Conservation (phyloP, 495 filamentous ascomycete species). For the Monascus purpureus region DNA sequence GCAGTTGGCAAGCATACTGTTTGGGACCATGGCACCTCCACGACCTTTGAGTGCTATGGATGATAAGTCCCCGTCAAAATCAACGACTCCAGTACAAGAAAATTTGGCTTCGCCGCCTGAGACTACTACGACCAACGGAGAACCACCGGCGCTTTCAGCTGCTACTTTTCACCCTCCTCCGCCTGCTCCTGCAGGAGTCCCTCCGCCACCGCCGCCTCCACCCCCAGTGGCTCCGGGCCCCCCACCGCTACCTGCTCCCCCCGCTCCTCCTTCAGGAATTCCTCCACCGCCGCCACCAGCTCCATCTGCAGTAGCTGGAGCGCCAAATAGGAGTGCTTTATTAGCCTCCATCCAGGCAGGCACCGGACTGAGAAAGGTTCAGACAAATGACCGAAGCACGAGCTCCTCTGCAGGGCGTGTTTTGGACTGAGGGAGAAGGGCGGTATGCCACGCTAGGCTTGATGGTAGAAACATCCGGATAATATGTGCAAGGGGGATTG, state of each 20-base stretch:
- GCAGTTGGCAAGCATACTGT: constrained; percentile 82
- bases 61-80: constrained; percentile 40
- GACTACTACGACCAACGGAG: constrained; percentile 3
- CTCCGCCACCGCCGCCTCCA: constrained; percentile 26
- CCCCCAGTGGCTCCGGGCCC: constrained; percentile 16
- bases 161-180: constrained; percentile 21
- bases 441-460: no score
- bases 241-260: constrained; percentile 11
- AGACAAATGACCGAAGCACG: constrained; percentile 72
- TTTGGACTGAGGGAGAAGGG: constrained; percentile 19
- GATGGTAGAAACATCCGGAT: no score
- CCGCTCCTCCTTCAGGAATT: constrained; percentile 27
- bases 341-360: constrained; percentile 71
- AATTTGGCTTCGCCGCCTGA: constrained; percentile 15
- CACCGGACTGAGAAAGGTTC: constrained; percentile 61
- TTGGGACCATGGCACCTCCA: constrained; percentile 94
- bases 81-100: constrained; percentile 24
- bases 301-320: constrained; percentile 16
- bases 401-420: constrained; percentile 60
- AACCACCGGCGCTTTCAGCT: constrained; percentile 8
- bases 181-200: constrained; percentile 14
- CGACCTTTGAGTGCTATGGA: constrained; percentile 75
- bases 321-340: constrained; percentile 43
- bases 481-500: no score
- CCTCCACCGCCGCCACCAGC: constrained; percentile 33